Evolutionary conservation across 2,329 filamentous ascomycete species (phyloP).

Genomic region (Fusarium sp.): DNA sequence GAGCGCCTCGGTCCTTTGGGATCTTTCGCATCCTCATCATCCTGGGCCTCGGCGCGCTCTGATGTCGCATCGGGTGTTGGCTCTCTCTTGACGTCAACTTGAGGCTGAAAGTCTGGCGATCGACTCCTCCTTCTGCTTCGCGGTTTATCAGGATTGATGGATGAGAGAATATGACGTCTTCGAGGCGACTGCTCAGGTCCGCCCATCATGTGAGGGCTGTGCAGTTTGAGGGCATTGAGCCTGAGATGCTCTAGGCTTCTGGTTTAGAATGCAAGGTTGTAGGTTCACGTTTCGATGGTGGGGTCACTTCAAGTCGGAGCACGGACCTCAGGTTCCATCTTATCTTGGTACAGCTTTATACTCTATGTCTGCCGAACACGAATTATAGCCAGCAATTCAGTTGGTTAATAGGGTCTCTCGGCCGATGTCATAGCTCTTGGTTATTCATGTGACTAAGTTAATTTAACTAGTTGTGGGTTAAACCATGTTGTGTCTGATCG

Average conservation of each 20-base stretch:
- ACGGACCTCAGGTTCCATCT: background rate
- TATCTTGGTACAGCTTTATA: background rate
- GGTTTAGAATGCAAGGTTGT: slow-evolving; percentile 4
- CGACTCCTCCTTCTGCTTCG: slow-evolving; percentile 26
- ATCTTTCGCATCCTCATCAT: slow-evolving; percentile 38
- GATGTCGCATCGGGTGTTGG: slow-evolving; percentile 16
- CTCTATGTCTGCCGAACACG: no score
- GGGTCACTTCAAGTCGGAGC: background rate
- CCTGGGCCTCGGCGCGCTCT: slow-evolving; percentile 17
- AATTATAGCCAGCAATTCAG: no score
- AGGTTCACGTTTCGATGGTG: slow-evolving; percentile 26
- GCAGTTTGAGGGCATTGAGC: slow-evolving; percentile 28
- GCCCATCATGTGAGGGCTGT: slow-evolving; percentile 54
- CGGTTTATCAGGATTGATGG: slow-evolving; percentile 58
- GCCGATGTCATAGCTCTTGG: no score
- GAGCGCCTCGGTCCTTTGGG: slow-evolving; percentile 51
- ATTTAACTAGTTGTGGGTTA: no score
- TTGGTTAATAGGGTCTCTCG: no score
- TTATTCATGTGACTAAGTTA: no score
- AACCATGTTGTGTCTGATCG: no score
- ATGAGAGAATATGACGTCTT: slow-evolving; percentile 66
- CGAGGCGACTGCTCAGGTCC: slow-evolving; percentile 54
- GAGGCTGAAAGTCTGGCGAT: slow-evolving; percentile 23
- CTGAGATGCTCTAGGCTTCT: slow-evolving; percentile 7
- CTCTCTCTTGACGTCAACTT: slow-evolving; percentile 19